A percentile compares a stretch with the other conserved stretches of the same genome.
Conservation (phyloP, 352 stramenopile genomes). For the Globisporangium nunn region DNA sequence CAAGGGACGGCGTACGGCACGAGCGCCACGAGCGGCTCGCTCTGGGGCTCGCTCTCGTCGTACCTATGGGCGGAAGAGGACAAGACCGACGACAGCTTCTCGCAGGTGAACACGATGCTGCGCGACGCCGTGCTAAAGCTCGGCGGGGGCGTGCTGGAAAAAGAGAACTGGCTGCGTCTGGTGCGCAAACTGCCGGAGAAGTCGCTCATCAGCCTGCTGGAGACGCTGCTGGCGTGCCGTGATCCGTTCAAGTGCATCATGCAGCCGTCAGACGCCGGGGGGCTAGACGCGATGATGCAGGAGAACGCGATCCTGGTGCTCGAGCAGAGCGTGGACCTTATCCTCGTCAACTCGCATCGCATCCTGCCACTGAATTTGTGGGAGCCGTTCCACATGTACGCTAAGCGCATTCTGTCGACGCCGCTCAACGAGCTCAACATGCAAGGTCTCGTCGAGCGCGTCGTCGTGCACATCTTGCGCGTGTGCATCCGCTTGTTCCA, state of each 20-base stretch:
- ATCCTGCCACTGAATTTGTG: conserved; percentile 68
- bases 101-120: conserved; percentile 71
- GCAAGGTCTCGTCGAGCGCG: conserved; percentile 70
- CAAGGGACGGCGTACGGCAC: conserved; percentile 39
- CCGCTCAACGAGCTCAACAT: conserved; percentile 69
- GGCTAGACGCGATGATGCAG: conserved; percentile 80
- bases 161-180: conserved; percentile 83
- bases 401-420: conserved; percentile 65
- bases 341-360: conserved; percentile 79
- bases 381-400: conserved; percentile 78
- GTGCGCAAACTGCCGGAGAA: conserved; percentile 66
- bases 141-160: conserved; percentile 69
- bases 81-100: conserved; percentile 72
- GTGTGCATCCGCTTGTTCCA: conserved; percentile 85
- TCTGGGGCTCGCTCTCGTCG: conserved; percentile 80
- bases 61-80: conserved; percentile 84
- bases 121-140: conserved; percentile 66
- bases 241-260: conserved; percentile 79
- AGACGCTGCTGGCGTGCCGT: conserved; percentile 67
- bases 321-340: conserved; percentile 77
- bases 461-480: conserved; percentile 81
- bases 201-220: conserved; percentile 53
- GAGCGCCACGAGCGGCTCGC: conserved; percentile 35
- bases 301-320: conserved; percentile 86
- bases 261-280: conserved; percentile 25